Base-by-base conservation (phyloP, 768 basidiomycete genomes). In the Auricularia heimuer region DNA sequence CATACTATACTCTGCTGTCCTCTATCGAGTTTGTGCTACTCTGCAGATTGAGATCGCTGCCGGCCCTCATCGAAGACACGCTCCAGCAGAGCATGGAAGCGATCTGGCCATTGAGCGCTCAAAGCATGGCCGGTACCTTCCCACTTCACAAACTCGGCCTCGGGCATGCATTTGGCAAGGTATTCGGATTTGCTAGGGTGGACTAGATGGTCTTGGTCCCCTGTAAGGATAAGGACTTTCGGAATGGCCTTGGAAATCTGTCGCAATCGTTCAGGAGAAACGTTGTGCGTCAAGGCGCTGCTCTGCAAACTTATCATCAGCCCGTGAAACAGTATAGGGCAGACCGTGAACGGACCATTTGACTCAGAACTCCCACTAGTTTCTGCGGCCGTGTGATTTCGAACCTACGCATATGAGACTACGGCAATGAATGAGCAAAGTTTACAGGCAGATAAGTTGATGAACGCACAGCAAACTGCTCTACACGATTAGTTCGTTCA, bases 171-270 rank as follows among this genome's bases (percentile, higher is more conserved):
- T 10, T 71, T 71, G 71, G 85, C 84, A 24, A 92, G 70, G 24
- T 78, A 73, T 6, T 72, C 68, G 29, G 85, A 87, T 63, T 87
- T 82, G 6, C 69, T 67, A 0, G 83, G 77, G 16, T 75, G 69
- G 8, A 92, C 79, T 2, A 92, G 73, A 61, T 81, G 67, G 70
- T 92, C 90, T 1, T 83, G 73, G 65, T 88, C 84, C 2, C 88
- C 90, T 0, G 86, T 88, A n/a, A 90, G 70, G 63, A 83, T 85
- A 36, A 80, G 69, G 7, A 90, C 79, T 70, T 89, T 90, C 11
- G 89, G 86, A 24, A 92, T 81, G 3, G 77, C 75, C 0, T 73
- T 71, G 0, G 84, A 82, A 56, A 90, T 82, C 42, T 66, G 71
- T 12, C 74, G 73, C 21, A 88, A 77, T 3, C 81, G 79, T 0